A percentile compares a stretch with the other conserved stretches of the same genome.
Evolutionary conservation across 176 grass and related monocot genomes (phyloP).

Genomic region (Lolium rigidum): DNA sequence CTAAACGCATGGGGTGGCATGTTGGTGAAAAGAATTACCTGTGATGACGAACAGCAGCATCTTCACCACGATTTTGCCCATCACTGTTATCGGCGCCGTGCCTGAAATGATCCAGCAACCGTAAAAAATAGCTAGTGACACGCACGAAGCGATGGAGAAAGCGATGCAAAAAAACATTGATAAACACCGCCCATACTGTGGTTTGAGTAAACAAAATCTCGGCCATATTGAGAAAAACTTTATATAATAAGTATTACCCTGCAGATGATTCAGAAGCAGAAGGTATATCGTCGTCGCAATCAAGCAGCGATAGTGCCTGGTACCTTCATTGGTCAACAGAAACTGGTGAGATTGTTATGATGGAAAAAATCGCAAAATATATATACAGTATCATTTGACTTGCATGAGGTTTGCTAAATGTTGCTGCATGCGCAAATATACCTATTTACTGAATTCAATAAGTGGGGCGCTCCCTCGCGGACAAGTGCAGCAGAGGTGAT

Average conservation of each 20-base stretch:
- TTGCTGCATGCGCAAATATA: too few relatives aligned
- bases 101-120: background rate
- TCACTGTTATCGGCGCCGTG: conserved; percentile 1
- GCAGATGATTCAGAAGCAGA: background rate
- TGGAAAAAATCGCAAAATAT: too few relatives aligned
- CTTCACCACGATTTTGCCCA: background rate
- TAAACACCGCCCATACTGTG: background rate
- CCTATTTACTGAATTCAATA: too few relatives aligned
- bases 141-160: background rate
- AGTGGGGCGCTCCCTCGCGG: too few relatives aligned
- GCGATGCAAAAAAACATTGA: background rate
- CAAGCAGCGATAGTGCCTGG: background rate
- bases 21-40: background rate
- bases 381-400: too few relatives aligned
- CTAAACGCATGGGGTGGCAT: background rate
- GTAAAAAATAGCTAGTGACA: background rate
- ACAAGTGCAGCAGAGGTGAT: too few relatives aligned
- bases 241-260: background rate
- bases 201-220: background rate
- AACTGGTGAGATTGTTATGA: background rate
- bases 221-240: background rate
- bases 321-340: background rate
- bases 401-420: too few relatives aligned
- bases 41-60: background rate
- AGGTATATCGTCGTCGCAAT: too few relatives aligned